phyloP scores from a whole-genome alignment of 768 basidiomycete genomes.

The Arthromyces matolae region DNA sequence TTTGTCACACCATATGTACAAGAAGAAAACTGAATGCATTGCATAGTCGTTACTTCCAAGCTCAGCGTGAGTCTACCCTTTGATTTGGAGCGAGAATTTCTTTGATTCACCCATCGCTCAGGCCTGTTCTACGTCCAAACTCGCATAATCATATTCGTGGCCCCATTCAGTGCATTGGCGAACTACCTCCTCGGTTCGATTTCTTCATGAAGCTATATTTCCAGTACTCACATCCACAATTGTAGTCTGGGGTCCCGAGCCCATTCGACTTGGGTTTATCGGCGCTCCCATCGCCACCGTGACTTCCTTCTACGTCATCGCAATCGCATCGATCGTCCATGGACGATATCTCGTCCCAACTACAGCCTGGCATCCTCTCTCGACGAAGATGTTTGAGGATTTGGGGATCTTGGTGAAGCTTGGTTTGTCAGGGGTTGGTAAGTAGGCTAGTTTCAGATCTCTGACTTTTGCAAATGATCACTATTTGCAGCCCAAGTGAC shows the following conservation, averaged over 20 bases:
- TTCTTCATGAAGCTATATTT: background rate
- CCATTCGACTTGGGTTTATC: conserved; percentile 78
- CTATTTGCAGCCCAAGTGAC: conserved; percentile 57
- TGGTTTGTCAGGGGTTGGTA: conserved; percentile 78
- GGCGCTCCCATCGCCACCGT: conserved; percentile 90
- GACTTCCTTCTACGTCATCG: conserved; percentile 78
- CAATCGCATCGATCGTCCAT: conserved; percentile 54
- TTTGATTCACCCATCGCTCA: too few relatives aligned
- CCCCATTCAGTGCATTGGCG: conserved; percentile 77
- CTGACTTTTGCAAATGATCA: background rate
- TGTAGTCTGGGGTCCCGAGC: conserved; percentile 74
- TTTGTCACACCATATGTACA: too few relatives aligned
- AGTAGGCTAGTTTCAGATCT: conserved; percentile 13
- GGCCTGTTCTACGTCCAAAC: conserved; percentile 83
- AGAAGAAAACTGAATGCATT: too few relatives aligned
- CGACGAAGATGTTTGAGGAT: conserved; percentile 54
- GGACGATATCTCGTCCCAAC: conserved; percentile 54
- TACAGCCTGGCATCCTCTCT: conserved; percentile 80
- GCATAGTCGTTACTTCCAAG: conserved; percentile 68
- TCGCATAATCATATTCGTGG: conserved; percentile 65
- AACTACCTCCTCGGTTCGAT: conserved; percentile 75
- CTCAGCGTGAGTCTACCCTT: too few relatives aligned
- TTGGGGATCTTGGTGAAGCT: conserved; percentile 65
- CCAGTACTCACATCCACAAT: background rate
- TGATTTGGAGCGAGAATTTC: too few relatives aligned